Base-by-base conservation (phyloP, 306 rosid species). In the cucumber (Cucumis sativus) region DNA sequence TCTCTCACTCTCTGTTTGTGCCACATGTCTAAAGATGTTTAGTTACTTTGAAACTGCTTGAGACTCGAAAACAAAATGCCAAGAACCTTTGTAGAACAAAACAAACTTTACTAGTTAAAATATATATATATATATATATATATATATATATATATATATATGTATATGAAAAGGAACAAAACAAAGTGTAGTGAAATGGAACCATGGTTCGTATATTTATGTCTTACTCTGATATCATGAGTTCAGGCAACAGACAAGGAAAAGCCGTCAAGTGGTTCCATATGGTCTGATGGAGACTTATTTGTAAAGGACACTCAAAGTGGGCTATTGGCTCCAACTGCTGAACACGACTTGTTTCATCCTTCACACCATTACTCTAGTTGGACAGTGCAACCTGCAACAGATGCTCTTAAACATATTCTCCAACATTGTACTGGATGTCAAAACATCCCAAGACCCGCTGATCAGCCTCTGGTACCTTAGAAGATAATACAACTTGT, bases 241-340 rank as follows among this genome's bases (percentile, higher is more conserved):
- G 39, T 20, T n/a, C 41, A 96, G 99, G 98, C 99, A 83, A 81
- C 88, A 25, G 98, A 96, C 87, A 88, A 74, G 82, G 96, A 88
- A 11, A 82, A 15, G 10, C 91, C 81, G 76, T 66, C 81, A 79
- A 86, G 81, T 54, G 99, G 99, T 57, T 43, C 40, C 84, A 82
- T 96, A 87, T 86, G 81, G 75, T 92, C 97, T 18, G 96, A 96
- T 68, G 99, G 99, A 18, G 99, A 96, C 80, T n/a, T 89, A 35
- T 96, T 96, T 57, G 18, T 87, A 7, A 82, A 65, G 35, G 96
- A 91, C 84, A 88, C 97, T 67, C 84, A 92, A 68, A 74, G 90
- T 30, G 99, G 99, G 62, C 77, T 91, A 75, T 63, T 81, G 82
- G 67, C 82, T 0, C 82, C 81, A 80, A 5, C 45, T 8, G 37